Percentiles rank a stretch among this genome's conserved stretches.
Evolutionary conservation across 83 land plant genomes (phyloP).

Genomic region (Thuja plicata): DNA sequence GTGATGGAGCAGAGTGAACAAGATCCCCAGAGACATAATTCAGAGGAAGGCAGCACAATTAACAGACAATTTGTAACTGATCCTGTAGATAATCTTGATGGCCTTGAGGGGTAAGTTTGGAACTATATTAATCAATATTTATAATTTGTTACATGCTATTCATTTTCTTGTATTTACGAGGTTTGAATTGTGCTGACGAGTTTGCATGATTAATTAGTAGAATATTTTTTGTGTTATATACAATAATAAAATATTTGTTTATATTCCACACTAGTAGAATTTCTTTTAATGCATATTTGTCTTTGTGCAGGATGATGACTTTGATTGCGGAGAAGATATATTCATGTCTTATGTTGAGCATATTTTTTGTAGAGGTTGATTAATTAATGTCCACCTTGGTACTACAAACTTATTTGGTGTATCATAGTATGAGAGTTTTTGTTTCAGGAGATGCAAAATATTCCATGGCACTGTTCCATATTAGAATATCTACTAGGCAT

Average conservation of each 20-base stretch:
- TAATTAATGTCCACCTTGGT: neutral
- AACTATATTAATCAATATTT: neutral
- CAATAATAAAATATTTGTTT: no score
- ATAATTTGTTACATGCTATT: neutral
- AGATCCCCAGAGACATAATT: neutral
- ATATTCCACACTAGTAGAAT: neutral
- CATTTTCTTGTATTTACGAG: neutral
- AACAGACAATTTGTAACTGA: neutral
- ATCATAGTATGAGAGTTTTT: neutral
- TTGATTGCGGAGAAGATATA: constrained; percentile 15
- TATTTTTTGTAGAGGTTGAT: constrained; percentile 10
- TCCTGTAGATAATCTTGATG: neutral
- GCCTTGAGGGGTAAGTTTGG: constrained; percentile 12
- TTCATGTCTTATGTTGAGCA: constrained; percentile 9
- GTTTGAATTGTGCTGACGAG: neutral
- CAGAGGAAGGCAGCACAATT: neutral
- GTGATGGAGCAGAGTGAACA: neutral
- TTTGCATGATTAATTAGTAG: neutral
- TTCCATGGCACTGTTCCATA: neutral
- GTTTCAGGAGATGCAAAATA: neutral
- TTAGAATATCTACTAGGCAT: neutral
- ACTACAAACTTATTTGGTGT: neutral
- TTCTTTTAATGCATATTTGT: neutral
- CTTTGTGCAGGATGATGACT: constrained; percentile 9
- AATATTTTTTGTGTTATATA: neutral